Base-by-base conservation (phyloP, 495 filamentous ascomycete genomes). In the Aspergillus egyptiacus region DNA sequence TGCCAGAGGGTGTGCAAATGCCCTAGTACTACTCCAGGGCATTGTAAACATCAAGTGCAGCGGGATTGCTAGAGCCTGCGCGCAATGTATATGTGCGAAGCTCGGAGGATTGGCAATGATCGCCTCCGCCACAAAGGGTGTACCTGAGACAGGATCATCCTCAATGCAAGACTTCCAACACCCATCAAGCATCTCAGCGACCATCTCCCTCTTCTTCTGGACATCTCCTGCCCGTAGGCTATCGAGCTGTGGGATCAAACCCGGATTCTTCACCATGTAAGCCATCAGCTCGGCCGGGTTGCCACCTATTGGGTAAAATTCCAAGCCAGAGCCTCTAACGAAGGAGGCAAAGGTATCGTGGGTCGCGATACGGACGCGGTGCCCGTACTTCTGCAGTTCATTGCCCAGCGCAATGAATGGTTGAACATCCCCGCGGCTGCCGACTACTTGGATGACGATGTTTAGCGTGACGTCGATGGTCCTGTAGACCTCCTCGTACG, bases 91-190 rank as follows among this genome's bases (percentile, higher is more conserved):
- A 69, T 85, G 81, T 1, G 81, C 82, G 61, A 86, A 83, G 49
- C 74, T 80, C 1, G 80, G 80, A 1, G 82, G 81, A 59, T 84
- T 85, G 0, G 82, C 81, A 52, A 86, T 83, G 39, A 86, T 84
- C 9, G 73, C 78, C 48, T 86, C 78, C 0, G 82, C 82, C 5
- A 84, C 71, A 60, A 86, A 85, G 0, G 80, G 79, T 47, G 71
- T 75, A 7, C 71, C 27, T 43, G 82, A 82, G 7, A 60, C 33
- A 4, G 58, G 59, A 53, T 76, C 70, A 54, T 76, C 62, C 47
- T 79, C 76, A 28, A 79, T 77, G 54, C 82, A 85, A 1, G 81
- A 81, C 47, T 67, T 72, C 81, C 81, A 85, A 44, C 77, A 83
- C 0, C 81, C 80, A 23, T 78, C 64, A 6, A 84, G 63, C 66